phyloP scores from a whole-genome alignment of 1,284 basidiomycete species.

The Moesziomyces antarcticus region DNA sequence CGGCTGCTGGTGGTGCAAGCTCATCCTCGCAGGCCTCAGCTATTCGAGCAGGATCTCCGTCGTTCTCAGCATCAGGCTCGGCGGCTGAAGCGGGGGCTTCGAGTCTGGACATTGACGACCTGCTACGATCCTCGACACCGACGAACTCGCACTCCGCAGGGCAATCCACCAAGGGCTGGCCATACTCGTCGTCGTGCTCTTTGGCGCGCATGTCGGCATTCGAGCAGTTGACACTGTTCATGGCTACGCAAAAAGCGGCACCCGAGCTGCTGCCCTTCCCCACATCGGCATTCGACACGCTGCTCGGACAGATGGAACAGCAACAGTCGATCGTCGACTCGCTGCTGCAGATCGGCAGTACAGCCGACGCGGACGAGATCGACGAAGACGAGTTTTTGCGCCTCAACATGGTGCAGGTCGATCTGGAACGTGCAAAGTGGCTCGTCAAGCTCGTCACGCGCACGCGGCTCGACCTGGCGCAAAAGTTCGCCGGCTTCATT shows the following conservation, averaged over 20 bases:
- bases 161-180: slow-evolving; percentile 12
- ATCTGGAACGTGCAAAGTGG: slow-evolving; percentile 64
- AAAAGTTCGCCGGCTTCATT: slow-evolving; percentile 49
- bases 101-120: slow-evolving; percentile 32
- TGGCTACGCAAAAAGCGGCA: slow-evolving; percentile 26
- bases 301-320: slow-evolving; percentile 51
- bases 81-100: slow-evolving; percentile 11
- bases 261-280: slow-evolving; percentile 46
- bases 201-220: slow-evolving; percentile 11
- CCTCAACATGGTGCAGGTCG: slow-evolving; percentile 62
- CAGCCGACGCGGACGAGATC: slow-evolving; percentile 1
- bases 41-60: slow-evolving; percentile 5
- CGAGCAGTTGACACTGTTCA: slow-evolving; percentile 34
- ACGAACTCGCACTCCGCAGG: not conserved
- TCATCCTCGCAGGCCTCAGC: slow-evolving; percentile 5
- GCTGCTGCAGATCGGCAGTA: slow-evolving; percentile 12
- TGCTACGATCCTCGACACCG: slow-evolving; percentile 4
- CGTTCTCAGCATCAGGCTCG: not conserved
- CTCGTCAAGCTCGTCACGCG: slow-evolving; percentile 58
- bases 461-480: slow-evolving; percentile 51
- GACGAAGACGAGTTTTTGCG: slow-evolving; percentile 64
- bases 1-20: not conserved
- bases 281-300: slow-evolving; percentile 13
- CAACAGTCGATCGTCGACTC: slow-evolving; percentile 59
- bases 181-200: slow-evolving; percentile 10